Base-by-base conservation (phyloP, 2,329 filamentous ascomycete genomes). In the Colletotrichum gloeosporioides region DNA sequence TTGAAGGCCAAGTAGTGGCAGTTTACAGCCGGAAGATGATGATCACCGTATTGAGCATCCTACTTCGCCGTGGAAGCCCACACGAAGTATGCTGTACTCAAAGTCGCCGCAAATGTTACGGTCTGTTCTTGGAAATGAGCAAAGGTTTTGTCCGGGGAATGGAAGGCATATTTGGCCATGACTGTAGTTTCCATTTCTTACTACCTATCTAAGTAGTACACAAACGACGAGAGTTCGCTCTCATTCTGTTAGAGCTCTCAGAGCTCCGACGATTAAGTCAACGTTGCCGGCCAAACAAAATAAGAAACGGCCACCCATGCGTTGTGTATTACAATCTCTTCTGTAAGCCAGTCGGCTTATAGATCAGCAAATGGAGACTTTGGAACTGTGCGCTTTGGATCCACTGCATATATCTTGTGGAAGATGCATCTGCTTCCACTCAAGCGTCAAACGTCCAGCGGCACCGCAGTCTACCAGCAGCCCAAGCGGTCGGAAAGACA, bases 211-310 rank as follows among this genome's bases (percentile, higher is more conserved):
- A 53, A 13, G 10, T 22, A 53, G 4, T 53, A 4, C n/a, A 53
- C 10, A 53, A 53, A 53, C n/a, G 6, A 22, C 6, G n/a, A 13
- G n/a, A 22, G n/a, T 12, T 8, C 2, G 39, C 10, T 13, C 44
- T 49, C 44, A 49, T 49, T 49, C 6, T 12, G 6, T 49, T 22
- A n/a, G 0, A 49, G 44, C 2, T 8, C 44, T 7, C 6, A 22
- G 3, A 49, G 44, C 0, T 0, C n/a, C n/a, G 10, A 7, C 10
- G 2, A 49, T 4, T 0, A 0, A 49, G 13, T 8, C 10, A 4
- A 3, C 8, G 6, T 13, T 49, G n/a, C 2, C 44, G 10, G 10
- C 44, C 2, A 0, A 2, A 22, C n/a, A 8, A 49, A 7, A 8
- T 1, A 22, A 8, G n/a, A 13, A 22, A 49, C n/a, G n/a, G 10